Conservation (phyloP, 2,329 filamentous ascomycete species). For the Aureobasidium sp. region DNA sequence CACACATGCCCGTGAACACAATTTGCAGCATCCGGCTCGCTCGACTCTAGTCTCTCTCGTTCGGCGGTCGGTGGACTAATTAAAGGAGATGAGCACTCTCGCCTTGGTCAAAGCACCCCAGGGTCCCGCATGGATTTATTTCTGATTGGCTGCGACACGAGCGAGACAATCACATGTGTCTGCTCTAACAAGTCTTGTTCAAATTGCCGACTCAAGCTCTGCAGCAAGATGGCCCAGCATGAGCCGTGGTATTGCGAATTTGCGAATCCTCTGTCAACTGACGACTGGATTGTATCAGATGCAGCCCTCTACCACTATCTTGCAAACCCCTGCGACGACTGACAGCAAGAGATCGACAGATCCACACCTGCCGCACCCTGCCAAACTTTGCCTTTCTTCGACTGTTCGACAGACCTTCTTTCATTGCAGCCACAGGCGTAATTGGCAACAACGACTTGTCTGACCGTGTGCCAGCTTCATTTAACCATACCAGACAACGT, state of each 20-base stretch:
- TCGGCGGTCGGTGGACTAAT: background rate
- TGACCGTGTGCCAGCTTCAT: background rate
- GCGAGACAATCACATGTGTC: background rate
- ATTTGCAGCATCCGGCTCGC: conserved; percentile 3
- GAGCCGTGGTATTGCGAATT: background rate
- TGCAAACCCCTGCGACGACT: background rate
- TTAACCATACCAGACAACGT: conserved; percentile 6
- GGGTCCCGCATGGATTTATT: background rate
- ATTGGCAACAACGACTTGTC: background rate
- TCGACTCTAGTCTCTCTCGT: conserved; percentile 8
- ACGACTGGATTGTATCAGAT: conserved; percentile 1
- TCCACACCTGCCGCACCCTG: background rate
- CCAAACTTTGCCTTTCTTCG: conserved; percentile 9
- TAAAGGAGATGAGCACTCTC: conserved; percentile 1
- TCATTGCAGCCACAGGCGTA: background rate
- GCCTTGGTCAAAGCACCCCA: background rate
- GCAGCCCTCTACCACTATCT: conserved; percentile 8
- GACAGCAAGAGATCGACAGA: conserved; percentile 4
- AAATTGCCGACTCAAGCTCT: conserved; percentile 6
- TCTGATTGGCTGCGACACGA: background rate
- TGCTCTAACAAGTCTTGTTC: background rate
- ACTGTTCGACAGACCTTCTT: background rate
- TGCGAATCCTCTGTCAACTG: background rate
- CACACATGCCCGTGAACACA: background rate
- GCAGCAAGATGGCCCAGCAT: background rate